Evolutionary conservation across 192 early-diverging fungal species (phyloP).

Genomic region (Linderina pennispora): DNA sequence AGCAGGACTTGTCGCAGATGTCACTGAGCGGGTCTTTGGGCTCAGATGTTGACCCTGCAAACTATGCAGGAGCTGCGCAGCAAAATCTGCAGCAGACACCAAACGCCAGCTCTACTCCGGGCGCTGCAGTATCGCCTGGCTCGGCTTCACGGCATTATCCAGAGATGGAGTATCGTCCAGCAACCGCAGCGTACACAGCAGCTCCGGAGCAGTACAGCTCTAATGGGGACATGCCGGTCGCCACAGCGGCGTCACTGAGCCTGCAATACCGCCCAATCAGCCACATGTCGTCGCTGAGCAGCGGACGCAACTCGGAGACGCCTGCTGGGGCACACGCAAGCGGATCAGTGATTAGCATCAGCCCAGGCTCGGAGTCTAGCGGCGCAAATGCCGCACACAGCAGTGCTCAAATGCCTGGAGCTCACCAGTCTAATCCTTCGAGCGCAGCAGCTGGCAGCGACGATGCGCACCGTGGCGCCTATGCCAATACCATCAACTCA

Average conservation of each 20-base stretch:
- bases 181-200: too few species aligned
- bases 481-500: slow-evolving; percentile 11
- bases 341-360: neutral
- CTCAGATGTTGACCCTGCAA: neutral
- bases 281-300: neutral
- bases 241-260: neutral
- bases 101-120: too few species aligned
- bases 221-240: neutral
- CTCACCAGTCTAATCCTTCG: too few species aligned
- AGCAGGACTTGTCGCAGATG: too few species aligned
- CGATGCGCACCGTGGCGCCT: slow-evolving; percentile 6
- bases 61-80: too few species aligned
- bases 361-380: neutral
- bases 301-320: neutral
- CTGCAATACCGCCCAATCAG: too few species aligned
- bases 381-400: neutral
- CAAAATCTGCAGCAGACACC: too few species aligned
- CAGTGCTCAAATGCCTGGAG: too few species aligned
- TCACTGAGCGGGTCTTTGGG: neutral
- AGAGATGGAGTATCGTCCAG: too few species aligned
- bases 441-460: neutral
- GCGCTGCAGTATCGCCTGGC: too few species aligned
- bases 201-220: too few species aligned
- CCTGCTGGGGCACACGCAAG: neutral
- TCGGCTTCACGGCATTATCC: too few species aligned